A percentile compares a stretch with the other conserved stretches of the same genome.
phyloP scores from a whole-genome alignment of 495 filamentous ascomycete species.

The Chaetomium cochliodes region DNA sequence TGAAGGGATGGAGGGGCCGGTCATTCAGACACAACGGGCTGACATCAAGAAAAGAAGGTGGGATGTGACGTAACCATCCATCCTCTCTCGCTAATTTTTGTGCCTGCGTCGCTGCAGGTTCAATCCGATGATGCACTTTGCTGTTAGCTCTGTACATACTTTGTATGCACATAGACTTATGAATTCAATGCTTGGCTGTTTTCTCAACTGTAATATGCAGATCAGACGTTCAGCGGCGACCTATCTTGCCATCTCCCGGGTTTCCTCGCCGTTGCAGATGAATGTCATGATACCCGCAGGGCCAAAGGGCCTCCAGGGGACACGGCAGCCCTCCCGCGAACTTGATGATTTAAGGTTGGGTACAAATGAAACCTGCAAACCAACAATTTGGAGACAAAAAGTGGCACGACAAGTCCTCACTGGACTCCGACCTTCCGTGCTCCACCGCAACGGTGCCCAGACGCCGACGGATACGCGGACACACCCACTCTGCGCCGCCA shows the following conservation, averaged over 20 bases:
- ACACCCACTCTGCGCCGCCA: not conserved
- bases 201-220: not conserved
- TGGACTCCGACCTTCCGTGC: not conserved
- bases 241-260: too few species aligned
- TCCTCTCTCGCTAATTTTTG: not conserved
- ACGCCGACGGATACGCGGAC: slow-evolving; percentile 5
- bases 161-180: not conserved
- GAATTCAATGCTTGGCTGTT: not conserved
- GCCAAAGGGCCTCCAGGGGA: not conserved
- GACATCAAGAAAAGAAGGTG: not conserved
- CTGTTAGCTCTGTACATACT: too few species aligned
- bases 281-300: not conserved
- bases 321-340: not conserved
- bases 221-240: not conserved
- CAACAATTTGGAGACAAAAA: not conserved
- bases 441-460: not conserved
- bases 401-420: not conserved
- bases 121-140: not conserved
- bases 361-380: not conserved
- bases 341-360: not conserved
- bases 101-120: slow-evolving; percentile 1
- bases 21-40: not conserved
- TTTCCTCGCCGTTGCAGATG: too few species aligned
- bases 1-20: not conserved
- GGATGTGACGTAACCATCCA: slow-evolving; percentile 1